Base-by-base conservation (phyloP, 768 basidiomycete species). In the Dendrothele bispora region DNA sequence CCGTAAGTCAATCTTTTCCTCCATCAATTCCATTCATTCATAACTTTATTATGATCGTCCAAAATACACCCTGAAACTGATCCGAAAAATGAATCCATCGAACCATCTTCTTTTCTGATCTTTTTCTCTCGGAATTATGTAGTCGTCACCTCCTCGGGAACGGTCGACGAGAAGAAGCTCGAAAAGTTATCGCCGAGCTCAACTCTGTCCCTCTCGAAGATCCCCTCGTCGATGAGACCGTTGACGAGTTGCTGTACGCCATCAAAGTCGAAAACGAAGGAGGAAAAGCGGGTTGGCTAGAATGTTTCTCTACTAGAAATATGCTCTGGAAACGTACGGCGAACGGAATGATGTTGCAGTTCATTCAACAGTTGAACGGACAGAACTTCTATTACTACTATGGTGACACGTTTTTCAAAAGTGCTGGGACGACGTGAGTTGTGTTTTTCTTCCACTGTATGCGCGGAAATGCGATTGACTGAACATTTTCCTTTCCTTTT, bases 301-400 rank as follows among this genome's bases (percentile, higher is more conserved):
- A 91, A 61, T 88, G 86, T 63, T 90, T 91, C 73, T 83, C 84
- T 1, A 71, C 75, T 4, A 65, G 80, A 36, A 86, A 88, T 54
- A 67, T 73, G 56, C 63, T 90, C 35, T 88, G 85, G 80, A 84
- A 82, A 63, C 75, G 88, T 45, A 90, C 87, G 12, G 61, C 71
- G 27, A 89, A 88, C 50, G 86, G 88, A n/a, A 86, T 88, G 82
- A 86, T 88, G 82, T 63, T 88, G 36, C 86, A 88, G 54, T 88
- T 89, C 58, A 80, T 91, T 43, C 87, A 90, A 54, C 87, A 90
- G 55, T 64, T 90, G 25, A 86, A 89, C 49, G 87, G 86, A 12
- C 87, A 91, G 63, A 89, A 87, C 61, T 88, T 88, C 65, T 87
- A 86, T 63, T 86, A 88, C 59, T 88, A 88, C 62, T 88, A 87